These are phyloP conservation scores for Fusarium penzigii DNA, from an alignment of 2,329 filamentous ascomycete species.

Conservation along the genomic window DNA sequence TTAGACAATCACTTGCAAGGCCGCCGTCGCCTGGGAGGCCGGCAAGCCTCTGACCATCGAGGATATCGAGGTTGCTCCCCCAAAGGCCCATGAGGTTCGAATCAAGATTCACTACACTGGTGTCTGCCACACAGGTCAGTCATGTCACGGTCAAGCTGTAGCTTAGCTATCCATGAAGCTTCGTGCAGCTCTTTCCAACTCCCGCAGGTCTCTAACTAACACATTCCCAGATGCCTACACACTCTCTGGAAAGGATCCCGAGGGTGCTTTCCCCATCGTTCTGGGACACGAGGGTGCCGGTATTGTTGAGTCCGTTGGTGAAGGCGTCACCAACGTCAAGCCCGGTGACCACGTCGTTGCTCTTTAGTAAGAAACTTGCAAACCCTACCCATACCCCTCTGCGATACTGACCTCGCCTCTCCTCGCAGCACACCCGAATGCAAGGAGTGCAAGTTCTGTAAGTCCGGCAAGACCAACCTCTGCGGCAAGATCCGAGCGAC, in stretches of 20 bases:
- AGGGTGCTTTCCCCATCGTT: slow-evolving; percentile 88
- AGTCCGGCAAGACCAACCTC: slow-evolving; percentile 98
- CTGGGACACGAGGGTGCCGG: slow-evolving; percentile 90
- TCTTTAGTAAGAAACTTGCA: slow-evolving; percentile 66
- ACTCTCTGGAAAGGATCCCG: slow-evolving; percentile 93
- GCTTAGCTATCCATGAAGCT: slow-evolving; percentile 6
- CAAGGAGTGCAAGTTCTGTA: slow-evolving; percentile 99
- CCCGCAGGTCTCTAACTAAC: slow-evolving; percentile 17
- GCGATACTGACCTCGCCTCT: slow-evolving; percentile 8
- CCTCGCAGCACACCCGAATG: slow-evolving; percentile 84
- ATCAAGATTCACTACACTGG: slow-evolving; percentile 98
- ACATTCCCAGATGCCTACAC: slow-evolving; percentile 79
- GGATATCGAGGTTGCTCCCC: slow-evolving; percentile 88
- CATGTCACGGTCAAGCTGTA: slow-evolving; percentile 3
- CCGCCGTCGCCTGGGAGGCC: slow-evolving; percentile 96
- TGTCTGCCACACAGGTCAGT: slow-evolving; percentile 92
- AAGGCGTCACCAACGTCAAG: slow-evolving; percentile 94
- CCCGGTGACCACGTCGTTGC: slow-evolving; percentile 88
- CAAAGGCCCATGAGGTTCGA: slow-evolving; percentile 90
- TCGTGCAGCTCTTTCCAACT: neutral
- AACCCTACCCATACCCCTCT: neutral
- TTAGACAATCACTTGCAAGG: slow-evolving; percentile 94
- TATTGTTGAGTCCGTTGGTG: slow-evolving; percentile 89
- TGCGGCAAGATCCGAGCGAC: slow-evolving; percentile 98
- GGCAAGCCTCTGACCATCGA: slow-evolving; percentile 87